These are phyloP conservation scores for Kalmanozyma brasiliensis DNA, from an alignment of 1,284 basidiomycete genomes.

Conservation along the genomic window DNA sequence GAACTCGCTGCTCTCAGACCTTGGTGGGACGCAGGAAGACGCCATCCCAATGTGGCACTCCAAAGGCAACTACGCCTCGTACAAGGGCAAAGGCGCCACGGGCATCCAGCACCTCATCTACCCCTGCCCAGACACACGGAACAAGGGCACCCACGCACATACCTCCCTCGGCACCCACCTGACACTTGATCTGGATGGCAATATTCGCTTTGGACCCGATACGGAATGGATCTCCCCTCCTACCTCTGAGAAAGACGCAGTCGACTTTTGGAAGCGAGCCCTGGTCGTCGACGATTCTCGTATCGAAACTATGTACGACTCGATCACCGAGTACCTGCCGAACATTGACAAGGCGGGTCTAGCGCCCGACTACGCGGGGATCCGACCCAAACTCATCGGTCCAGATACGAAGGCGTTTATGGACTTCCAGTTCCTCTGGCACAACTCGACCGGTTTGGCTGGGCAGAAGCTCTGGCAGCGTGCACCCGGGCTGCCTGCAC, in stretches of 20 bases:
- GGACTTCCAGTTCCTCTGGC: slow-evolving; percentile 76
- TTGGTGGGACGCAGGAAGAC: slow-evolving; percentile 18
- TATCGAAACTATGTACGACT: slow-evolving; percentile 56
- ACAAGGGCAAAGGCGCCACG: slow-evolving; percentile 52
- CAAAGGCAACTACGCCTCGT: slow-evolving; percentile 65
- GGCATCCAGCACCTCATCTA: slow-evolving; percentile 62
- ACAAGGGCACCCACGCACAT: slow-evolving; percentile 51
- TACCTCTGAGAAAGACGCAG: slow-evolving; percentile 4
- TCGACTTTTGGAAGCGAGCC: slow-evolving; percentile 55
- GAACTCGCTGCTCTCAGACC: slow-evolving; percentile 50
- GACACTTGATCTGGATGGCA: slow-evolving; percentile 81
- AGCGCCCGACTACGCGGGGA: slow-evolving; percentile 87
- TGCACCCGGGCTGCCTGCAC: slow-evolving; percentile 23
- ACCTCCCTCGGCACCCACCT: slow-evolving; percentile 64
- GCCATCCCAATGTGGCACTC: slow-evolving; percentile 59
- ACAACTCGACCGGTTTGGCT: slow-evolving; percentile 46
- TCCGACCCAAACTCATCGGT: slow-evolving; percentile 86
- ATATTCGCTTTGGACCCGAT: slow-evolving; percentile 92
- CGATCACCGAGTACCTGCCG: slow-evolving; percentile 76
- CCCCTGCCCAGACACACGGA: slow-evolving; percentile 57
- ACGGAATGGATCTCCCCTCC: slow-evolving; percentile 79
- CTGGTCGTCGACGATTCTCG: slow-evolving; percentile 51
- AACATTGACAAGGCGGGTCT: slow-evolving; percentile 76
- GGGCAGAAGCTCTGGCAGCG: slow-evolving; percentile 59
- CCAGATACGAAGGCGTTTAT: slow-evolving; percentile 78